These are phyloP conservation scores for Tolypocladium nubicola DNA, from an alignment of 2,329 filamentous ascomycete genomes.

Conservation along the genomic window DNA sequence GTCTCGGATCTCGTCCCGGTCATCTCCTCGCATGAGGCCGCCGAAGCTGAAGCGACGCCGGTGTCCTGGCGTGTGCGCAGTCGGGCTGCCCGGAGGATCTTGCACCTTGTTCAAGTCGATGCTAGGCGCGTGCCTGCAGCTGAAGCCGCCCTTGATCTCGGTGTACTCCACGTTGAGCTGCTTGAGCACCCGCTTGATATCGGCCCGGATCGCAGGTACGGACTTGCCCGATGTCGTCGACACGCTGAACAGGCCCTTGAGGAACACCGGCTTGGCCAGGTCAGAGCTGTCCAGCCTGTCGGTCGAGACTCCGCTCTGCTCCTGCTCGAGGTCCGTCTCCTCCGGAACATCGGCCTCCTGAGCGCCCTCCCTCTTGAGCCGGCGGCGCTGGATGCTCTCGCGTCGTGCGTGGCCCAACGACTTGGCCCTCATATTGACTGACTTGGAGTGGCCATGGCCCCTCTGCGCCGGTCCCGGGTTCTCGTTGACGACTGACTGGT, in stretches of 20 bases:
- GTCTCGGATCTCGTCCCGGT: constrained; percentile 62
- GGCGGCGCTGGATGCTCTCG: constrained; percentile 84
- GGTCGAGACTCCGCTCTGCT: constrained; percentile 48
- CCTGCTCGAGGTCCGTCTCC: constrained; percentile 76
- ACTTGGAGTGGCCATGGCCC: constrained; percentile 40
- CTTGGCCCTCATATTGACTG: constrained; percentile 64
- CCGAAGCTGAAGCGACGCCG: constrained; percentile 77
- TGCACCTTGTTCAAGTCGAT: constrained; percentile 72
- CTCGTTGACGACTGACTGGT: constrained; percentile 54
- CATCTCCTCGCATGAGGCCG: constrained; percentile 44
- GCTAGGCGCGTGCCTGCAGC: constrained; percentile 77
- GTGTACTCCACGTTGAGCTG: constrained; percentile 83
- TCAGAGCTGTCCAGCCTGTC: constrained; percentile 59
- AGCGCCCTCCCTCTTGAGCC: constrained; percentile 61
- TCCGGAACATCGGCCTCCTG: constrained; percentile 74
- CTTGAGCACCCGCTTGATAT: constrained; percentile 82
- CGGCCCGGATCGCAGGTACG: constrained; percentile 70
- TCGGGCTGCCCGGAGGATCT: constrained; percentile 52
- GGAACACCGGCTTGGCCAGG: constrained; percentile 83
- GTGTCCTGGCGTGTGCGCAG: constrained; percentile 45
- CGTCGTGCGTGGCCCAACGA: constrained; percentile 81
- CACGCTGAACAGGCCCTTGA: constrained; percentile 95
- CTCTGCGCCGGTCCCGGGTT: constrained; percentile 40
- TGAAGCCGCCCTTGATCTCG: constrained; percentile 91
- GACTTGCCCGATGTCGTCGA: constrained; percentile 93